Conservation (phyloP, 768 basidiomycete species). For the Leccinum fibrillosum region DNA sequence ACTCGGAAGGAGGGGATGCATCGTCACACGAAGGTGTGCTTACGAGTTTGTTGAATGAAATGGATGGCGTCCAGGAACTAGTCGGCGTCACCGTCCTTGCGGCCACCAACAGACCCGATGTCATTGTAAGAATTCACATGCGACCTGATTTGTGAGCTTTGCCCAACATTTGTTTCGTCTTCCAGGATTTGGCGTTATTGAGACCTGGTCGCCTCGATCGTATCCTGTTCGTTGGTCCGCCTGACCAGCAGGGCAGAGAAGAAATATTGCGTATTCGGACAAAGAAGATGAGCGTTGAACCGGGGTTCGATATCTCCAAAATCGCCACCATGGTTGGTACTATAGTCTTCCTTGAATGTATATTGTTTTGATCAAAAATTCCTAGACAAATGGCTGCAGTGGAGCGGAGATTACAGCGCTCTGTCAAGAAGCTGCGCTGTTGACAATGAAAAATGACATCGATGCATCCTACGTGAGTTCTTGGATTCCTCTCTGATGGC, state of each 20-base stretch:
- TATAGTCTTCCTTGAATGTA: background rate
- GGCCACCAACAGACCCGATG: slow-evolving; percentile 93
- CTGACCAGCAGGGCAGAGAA: slow-evolving; percentile 71
- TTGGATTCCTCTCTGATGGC: background rate
- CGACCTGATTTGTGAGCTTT: background rate
- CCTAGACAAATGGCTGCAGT: slow-evolving; percentile 90
- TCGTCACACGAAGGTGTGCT: slow-evolving; percentile 84
- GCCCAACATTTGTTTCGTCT: background rate
- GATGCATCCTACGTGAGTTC: slow-evolving; percentile 66
- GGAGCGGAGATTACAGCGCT: slow-evolving; percentile 91
- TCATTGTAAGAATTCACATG: slow-evolving; percentile 55
- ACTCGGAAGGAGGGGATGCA: slow-evolving; percentile 47
- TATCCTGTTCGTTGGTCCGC: slow-evolving; percentile 91
- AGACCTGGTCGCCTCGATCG: slow-evolving; percentile 93
- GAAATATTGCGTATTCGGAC: slow-evolving; percentile 85
- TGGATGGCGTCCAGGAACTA: slow-evolving; percentile 97
- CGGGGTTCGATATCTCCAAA: slow-evolving; percentile 58
- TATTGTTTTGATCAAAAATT: slow-evolving; percentile 5
- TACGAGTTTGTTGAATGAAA: slow-evolving; percentile 92
- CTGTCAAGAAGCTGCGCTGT: slow-evolving; percentile 93
- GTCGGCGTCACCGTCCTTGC: slow-evolving; percentile 94
- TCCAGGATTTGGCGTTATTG: slow-evolving; percentile 90
- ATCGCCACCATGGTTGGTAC: slow-evolving; percentile 65
- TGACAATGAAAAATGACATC: slow-evolving; percentile 88
- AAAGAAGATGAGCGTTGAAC: slow-evolving; percentile 75